Base-by-base conservation (phyloP, 108 stramenopile genomes). In the Cyclotella distinguenda region DNA sequence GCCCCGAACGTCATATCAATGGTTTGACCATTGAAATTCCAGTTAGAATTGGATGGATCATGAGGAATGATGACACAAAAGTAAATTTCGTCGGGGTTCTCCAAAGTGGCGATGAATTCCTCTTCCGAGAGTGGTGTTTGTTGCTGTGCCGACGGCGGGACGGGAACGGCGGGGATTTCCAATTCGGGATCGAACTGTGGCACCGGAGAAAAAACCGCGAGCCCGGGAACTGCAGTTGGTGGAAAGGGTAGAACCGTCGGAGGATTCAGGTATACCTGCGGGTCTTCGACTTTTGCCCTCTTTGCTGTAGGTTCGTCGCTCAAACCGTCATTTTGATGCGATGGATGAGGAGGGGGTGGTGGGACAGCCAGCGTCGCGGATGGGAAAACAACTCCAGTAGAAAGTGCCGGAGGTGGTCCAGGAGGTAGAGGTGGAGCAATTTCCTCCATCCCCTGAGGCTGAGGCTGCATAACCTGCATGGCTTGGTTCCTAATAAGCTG, bases 11-110 rank as follows among this genome's bases (percentile, higher is more conserved):
- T 61, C 0, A 91, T 23, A 4, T 87, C 80, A n/a, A 94, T 62
- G 33, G 83, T 86, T 72, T 89, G 90, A 1, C 94, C 94, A 57
- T 81, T 82, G 52, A 95, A 87, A 54, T 90, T 90, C 89, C 89
- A 95, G 26, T 74, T 76, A 49, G 84, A 70, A 59, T 84, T 81
- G 31, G 90, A 61, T 19, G 82, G 68, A 38, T 91, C 89, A 63
- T 84, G 76, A 19, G 93, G 90, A 54, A 89, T 64, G 9, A 71
- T 72, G 27, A 91, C 70, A 46, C 78, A 78, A 31, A 95, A 70
- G 21, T 83, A 82, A 8, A 95, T 78, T 26, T 64, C 67, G 19
- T 70, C 73, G 13, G 88, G 86, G 19, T 79, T 73, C 10, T 74
- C 44, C 34, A 89, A 66, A 2, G 84, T 72, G 34, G 83, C 82